Base-by-base conservation (phyloP, 2,329 filamentous ascomycete species). In the Fusarium proliferatum region DNA sequence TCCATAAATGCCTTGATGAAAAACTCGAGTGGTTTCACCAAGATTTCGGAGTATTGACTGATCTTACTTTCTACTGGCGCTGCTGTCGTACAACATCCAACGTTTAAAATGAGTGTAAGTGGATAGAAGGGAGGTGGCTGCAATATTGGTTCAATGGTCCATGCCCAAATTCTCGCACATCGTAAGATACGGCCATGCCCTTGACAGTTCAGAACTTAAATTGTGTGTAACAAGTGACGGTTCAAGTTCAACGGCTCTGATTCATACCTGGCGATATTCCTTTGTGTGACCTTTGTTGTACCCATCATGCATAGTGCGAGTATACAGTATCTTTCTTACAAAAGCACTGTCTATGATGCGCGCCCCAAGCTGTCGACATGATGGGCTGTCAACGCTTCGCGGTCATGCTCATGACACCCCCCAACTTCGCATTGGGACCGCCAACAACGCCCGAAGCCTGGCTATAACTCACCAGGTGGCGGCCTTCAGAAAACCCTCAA, bases 341-440 rank as follows among this genome's bases (percentile, higher is more conserved):
- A 0, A 38, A 1, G 28, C 58, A 73, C 71, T 58, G 34, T 26
- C 26, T 34, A n/a, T 28, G 28, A 60, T 64, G 42, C 53, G 53
- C 66, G 53, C 57, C 41, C 23, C 55, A 45, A 49, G 38, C 39
- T 67, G 61, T 73, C 67, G 70, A 67, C 34, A 73, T 73, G 70
- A 73, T 73, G 52, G 53, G 36, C 46, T 48, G 48, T 39, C 38
- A 48, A 73, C 13, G 36, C 49, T 45, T 59, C 30, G 66, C 56
- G 64, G 41, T 64, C 41, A 66, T 55, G 53, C 71, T 73, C 71
- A 73, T 73, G 71, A 73, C 49, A 71, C 57, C 71, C 67, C 34
- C 55, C 34, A 26, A 39, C 34, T 48, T 30, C 41, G 49, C 21
- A 26, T 36, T 53, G 36, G 15, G 38, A 41, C 38, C 55, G 17